phyloP scores from a whole-genome alignment of 225 moss, liverwort and hornwort species.

The Antitrichia curtipendula region DNA sequence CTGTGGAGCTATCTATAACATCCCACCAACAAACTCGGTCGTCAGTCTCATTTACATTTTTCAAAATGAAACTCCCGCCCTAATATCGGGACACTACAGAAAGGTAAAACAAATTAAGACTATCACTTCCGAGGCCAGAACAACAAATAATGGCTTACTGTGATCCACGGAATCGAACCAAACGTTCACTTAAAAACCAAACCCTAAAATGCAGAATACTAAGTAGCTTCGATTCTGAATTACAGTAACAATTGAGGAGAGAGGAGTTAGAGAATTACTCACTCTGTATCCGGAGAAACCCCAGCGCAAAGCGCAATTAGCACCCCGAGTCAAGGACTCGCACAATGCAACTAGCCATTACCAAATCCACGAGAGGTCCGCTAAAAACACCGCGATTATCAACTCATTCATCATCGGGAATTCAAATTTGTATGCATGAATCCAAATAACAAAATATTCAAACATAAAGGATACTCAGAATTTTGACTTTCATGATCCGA shows the following conservation, averaged over 20 bases:
- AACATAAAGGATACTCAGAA: slow-evolving; percentile 51
- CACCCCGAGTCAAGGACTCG: background rate
- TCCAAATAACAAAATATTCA: background rate
- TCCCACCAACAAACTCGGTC: background rate
- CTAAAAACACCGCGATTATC: background rate
- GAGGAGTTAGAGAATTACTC: background rate
- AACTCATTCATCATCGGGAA: background rate
- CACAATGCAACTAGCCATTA: background rate
- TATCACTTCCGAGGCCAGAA: background rate
- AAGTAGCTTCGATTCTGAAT: background rate
- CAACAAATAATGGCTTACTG: background rate
- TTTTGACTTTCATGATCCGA: slow-evolving; percentile 66
- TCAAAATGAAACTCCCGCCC: background rate
- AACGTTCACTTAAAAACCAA: too few relatives aligned
- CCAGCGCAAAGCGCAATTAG: background rate
- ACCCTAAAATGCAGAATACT: background rate
- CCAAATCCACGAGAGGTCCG: background rate
- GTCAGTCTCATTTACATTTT: background rate
- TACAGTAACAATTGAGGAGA: background rate
- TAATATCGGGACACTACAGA: background rate
- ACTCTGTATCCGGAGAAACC: background rate
- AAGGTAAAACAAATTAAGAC: background rate
- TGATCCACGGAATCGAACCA: background rate
- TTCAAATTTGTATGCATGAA: background rate
- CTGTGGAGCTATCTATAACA: background rate